A percentile compares a stretch with the other conserved stretches of the same genome.
Conservation (phyloP, 331 rosid species). For the Dryas integrifolia region DNA sequence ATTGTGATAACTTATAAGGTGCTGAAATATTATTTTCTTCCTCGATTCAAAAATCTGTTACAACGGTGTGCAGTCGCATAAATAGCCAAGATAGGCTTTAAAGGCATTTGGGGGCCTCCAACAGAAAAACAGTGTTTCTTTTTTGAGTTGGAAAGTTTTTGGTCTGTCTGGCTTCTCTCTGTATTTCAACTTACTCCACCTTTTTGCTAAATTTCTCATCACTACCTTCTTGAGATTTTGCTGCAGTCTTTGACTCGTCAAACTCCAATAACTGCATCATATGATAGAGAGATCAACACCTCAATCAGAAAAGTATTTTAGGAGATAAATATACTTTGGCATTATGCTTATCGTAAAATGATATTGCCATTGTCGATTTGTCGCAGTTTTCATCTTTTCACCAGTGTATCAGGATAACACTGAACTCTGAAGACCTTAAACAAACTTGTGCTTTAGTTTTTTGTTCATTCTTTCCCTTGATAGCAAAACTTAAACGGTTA, state of each 20-base stretch:
- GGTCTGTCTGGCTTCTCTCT: conserved; percentile 8
- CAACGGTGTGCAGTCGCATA: conserved; percentile 42
- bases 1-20: conserved; percentile 7
- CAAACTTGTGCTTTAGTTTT: too few species aligned
- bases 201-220: conserved; percentile 55
- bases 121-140: conserved; percentile 25
- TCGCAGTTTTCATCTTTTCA: too few species aligned
- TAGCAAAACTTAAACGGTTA: too few species aligned
- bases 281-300: conserved; percentile 4
- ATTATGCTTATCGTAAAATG: too few species aligned
- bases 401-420: too few species aligned
- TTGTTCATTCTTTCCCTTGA: too few species aligned
- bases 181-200: conserved; percentile 43
- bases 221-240: conserved; percentile 46
- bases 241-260: conserved; percentile 69
- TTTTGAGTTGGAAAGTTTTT: conserved; percentile 20
- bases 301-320: conserved; percentile 6
- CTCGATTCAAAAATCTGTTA: conserved; percentile 52
- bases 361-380: too few species aligned
- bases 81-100: conserved; percentile 37
- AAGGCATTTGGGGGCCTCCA: conserved; percentile 27
- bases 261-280: conserved; percentile 73
- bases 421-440: too few species aligned
- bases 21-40: conserved; percentile 31
- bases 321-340: too few species aligned